phyloP scores from a whole-genome alignment of 176 grass and related monocot genomes.

The Alopecurus myosuroides region DNA sequence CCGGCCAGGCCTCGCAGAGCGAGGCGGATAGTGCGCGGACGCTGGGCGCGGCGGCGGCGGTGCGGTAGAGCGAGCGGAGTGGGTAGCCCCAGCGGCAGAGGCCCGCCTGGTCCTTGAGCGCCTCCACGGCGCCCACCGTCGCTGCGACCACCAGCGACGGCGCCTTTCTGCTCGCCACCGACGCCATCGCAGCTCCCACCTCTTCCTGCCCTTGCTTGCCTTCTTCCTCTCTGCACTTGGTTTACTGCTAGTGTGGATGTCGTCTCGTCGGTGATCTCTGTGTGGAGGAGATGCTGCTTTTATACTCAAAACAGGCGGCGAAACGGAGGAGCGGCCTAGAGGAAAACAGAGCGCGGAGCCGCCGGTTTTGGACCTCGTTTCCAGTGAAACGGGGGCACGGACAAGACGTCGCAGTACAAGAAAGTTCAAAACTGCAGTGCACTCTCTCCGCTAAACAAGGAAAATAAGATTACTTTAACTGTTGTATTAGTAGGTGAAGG shows the following conservation, averaged over 20 bases:
- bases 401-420: neutral
- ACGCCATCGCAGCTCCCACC: neutral
- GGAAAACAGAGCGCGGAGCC: neutral
- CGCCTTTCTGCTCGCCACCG: slow-evolving; percentile 26
- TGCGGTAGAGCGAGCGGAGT: slow-evolving; percentile 40
- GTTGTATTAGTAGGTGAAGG: neutral
- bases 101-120: slow-evolving; percentile 75
- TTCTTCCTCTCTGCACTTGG: neutral
- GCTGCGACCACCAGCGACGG: slow-evolving; percentile 62
- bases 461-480: neutral
- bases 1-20: neutral
- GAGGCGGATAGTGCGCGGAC: slow-evolving; percentile 1
- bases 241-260: neutral
- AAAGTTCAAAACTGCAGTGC: neutral
- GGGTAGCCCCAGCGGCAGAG: slow-evolving; percentile 76
- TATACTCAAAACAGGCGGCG: neutral
- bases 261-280: neutral
- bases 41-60: slow-evolving; percentile 6
- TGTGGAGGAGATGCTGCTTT: neutral
- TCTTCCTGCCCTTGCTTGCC: neutral
- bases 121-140: slow-evolving; percentile 60
- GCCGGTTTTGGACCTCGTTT: neutral
- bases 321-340: neutral
- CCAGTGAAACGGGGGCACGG: neutral
- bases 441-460: neutral